Percentiles rank a stretch among this genome's conserved stretches.
Conservation (phyloP, 208 protist species). For the Leptomonas pyrrhocoris region DNA sequence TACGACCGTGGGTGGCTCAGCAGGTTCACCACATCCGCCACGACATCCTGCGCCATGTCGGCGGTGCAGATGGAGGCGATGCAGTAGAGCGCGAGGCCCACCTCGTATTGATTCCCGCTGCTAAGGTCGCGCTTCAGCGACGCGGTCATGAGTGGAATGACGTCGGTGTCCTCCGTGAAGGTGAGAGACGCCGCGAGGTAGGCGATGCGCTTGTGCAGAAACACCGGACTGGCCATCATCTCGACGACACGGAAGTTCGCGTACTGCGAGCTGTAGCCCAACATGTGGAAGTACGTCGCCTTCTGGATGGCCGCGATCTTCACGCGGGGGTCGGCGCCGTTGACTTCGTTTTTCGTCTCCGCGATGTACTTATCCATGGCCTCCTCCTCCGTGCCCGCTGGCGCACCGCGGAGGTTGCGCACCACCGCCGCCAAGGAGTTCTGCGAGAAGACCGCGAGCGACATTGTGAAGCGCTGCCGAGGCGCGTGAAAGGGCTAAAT, state of each 20-base stretch:
- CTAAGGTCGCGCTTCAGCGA: constrained; percentile 97
- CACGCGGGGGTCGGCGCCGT: constrained; percentile 76
- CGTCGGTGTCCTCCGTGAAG: constrained; percentile 96
- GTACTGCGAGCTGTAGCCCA: constrained; percentile 97
- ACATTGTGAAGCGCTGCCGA: constrained; percentile 20
- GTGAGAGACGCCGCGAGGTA: constrained; percentile 96
- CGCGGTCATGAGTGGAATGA: constrained; percentile 96
- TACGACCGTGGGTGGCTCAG: constrained; percentile 91
- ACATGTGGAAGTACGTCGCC: constrained; percentile 98
- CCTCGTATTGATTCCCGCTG: constrained; percentile 95
- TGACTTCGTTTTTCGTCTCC: constrained; percentile 96
- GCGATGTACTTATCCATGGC: constrained; percentile 92
- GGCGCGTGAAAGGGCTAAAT: neutral
- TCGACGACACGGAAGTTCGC: constrained; percentile 97
- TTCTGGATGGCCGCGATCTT: constrained; percentile 97
- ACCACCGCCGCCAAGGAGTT: constrained; percentile 94
- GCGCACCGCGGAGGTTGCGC: constrained; percentile 91
- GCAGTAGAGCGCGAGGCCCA: constrained; percentile 95
- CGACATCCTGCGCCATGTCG: constrained; percentile 96
- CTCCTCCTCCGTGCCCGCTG: constrained; percentile 86
- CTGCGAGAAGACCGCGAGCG: constrained; percentile 72
- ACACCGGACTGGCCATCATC: constrained; percentile 92
- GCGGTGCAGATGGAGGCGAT: constrained; percentile 96
- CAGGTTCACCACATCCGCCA: constrained; percentile 94
- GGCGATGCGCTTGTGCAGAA: constrained; percentile 88